Conservation (phyloP, 2,329 filamentous ascomycete genomes). For the Myriosclerotinia scirpicola region DNA sequence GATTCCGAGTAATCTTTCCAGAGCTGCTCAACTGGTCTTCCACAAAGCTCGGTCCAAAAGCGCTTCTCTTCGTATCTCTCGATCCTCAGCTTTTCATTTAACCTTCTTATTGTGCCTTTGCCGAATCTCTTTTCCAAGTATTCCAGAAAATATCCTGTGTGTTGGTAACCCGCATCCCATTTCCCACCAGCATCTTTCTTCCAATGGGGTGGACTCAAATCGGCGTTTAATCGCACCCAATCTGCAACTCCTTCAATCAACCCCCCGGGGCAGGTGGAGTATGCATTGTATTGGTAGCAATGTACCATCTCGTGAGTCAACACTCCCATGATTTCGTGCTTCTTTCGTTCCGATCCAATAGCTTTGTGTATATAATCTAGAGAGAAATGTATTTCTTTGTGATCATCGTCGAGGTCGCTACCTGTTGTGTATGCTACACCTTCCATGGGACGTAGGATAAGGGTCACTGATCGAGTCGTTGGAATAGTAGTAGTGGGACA, state of each 20-base stretch:
- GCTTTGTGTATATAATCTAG: constrained; percentile 65
- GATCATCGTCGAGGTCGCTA: constrained; percentile 73
- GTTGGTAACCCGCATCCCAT: constrained; percentile 91
- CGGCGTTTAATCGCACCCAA: constrained; percentile 78
- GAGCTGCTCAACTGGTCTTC: constrained; percentile 62
- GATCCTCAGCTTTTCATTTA: constrained; percentile 68
- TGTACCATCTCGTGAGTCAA: constrained; percentile 92
- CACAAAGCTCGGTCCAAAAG: constrained; percentile 70
- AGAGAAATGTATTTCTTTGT: constrained; percentile 92
- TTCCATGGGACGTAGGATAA: constrained; percentile 74
- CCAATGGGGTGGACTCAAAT: constrained; percentile 82
- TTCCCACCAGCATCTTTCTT: constrained; percentile 52
- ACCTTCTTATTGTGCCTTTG: constrained; percentile 55
- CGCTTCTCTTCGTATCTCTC: constrained; percentile 61
- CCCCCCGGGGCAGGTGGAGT: constrained; percentile 64
- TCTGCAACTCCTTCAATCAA: constrained; percentile 91
- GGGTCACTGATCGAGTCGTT: constrained; percentile 79
- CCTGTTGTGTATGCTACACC: constrained; percentile 91
- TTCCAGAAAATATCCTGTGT: constrained; percentile 87
- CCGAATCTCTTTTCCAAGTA: constrained; percentile 73
- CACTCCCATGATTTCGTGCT: constrained; percentile 75
- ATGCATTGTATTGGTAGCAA: constrained; percentile 81
- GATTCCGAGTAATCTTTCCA: constrained; percentile 69
- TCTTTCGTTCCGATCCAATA: constrained; percentile 47
- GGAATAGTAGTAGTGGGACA: constrained; percentile 46